Evolutionary conservation across 2,329 filamentous ascomycete species (phyloP).

Genomic region (Aureobasidium pullulans): DNA sequence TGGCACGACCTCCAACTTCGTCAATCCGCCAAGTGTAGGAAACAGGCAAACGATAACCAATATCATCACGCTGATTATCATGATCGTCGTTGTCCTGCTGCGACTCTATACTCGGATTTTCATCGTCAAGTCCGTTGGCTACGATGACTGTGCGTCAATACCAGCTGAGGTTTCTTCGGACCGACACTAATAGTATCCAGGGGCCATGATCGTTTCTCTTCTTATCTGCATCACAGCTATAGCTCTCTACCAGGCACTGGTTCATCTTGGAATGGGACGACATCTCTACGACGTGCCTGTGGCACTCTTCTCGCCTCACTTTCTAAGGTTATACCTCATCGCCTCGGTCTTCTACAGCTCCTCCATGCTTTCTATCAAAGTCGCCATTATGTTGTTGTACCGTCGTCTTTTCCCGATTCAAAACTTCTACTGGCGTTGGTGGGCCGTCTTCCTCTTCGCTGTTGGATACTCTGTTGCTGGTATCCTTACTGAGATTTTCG

Average conservation of each 20-base stretch:
- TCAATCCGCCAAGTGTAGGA: slow-evolving; percentile 5
- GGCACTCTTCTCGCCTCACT: slow-evolving; percentile 4
- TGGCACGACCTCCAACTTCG: slow-evolving; percentile 4
- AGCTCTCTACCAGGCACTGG: slow-evolving; percentile 6
- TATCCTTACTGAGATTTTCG: slow-evolving; percentile 11
- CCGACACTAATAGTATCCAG: not conserved
- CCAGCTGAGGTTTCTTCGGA: not conserved
- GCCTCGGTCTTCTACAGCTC: slow-evolving; percentile 11
- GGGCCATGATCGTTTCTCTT: slow-evolving; percentile 5
- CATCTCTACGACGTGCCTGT: slow-evolving; percentile 9
- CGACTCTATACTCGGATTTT: slow-evolving; percentile 11
- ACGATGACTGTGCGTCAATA: slow-evolving; percentile 8
- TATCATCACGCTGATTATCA: not conserved
- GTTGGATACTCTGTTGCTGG: slow-evolving; percentile 12
- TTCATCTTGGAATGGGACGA: slow-evolving; percentile 8
- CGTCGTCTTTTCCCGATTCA: slow-evolving; percentile 11
- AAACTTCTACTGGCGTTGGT: slow-evolving; percentile 9
- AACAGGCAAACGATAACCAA: slow-evolving; percentile 1
- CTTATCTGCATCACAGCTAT: slow-evolving; percentile 6
- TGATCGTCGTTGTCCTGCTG: slow-evolving; percentile 2
- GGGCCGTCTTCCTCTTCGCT: slow-evolving; percentile 8
- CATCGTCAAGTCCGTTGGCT: slow-evolving; percentile 11
- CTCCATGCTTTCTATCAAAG: slow-evolving; percentile 20
- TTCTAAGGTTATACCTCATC: slow-evolving; percentile 4
- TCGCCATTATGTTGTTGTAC: slow-evolving; percentile 14